Evolutionary conservation across 2,329 filamentous ascomycete species (phyloP).

Genomic region (Epichloe elymi): DNA sequence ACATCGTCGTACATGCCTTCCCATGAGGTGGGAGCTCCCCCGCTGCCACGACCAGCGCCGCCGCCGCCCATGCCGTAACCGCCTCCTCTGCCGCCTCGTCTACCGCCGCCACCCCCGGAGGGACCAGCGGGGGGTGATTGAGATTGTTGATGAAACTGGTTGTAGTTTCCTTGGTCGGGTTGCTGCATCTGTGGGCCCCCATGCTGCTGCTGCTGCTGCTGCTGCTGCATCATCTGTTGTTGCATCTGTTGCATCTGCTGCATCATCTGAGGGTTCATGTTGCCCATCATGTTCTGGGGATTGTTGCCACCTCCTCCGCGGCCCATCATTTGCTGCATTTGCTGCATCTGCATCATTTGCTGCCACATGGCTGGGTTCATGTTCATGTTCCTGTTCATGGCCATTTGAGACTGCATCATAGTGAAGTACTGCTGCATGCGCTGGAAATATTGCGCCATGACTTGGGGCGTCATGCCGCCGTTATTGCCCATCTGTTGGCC

Average conservation of each 20-base stretch:
- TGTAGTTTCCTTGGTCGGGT: conserved; percentile 1
- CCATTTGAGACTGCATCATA: conserved; percentile 90
- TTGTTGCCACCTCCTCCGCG: conserved; percentile 24
- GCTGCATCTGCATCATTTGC: conserved; percentile 65
- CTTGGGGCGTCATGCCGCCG: conserved; percentile 75
- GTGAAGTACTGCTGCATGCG: conserved; percentile 96
- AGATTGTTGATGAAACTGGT: conserved; percentile 34
- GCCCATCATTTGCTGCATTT: conserved; percentile 46
- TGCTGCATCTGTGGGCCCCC: conserved; percentile 11
- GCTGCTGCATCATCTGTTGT: conserved; percentile 30
- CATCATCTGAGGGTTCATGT: conserved; percentile 41
- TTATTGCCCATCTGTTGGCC: conserved; percentile 30
- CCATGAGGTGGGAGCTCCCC: conserved; percentile 71
- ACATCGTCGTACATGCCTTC: conserved; percentile 98
- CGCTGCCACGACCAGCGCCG: conserved; percentile 27
- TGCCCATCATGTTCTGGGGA: conserved; percentile 25
- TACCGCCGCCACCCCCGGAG: conserved; percentile 11
- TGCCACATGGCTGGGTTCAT: conserved; percentile 69
- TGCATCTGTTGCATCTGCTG: conserved; percentile 42
- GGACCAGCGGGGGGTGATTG: conserved; percentile 15
- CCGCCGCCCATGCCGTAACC: conserved; percentile 19
- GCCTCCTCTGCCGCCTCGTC: conserved; percentile 7
- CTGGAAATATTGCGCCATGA: conserved; percentile 98
- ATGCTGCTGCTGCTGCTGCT: conserved; percentile 24
- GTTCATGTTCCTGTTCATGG: conserved; percentile 61